Base-by-base conservation (phyloP, 805 yeast species). In the Candida palmyrensis region DNA sequence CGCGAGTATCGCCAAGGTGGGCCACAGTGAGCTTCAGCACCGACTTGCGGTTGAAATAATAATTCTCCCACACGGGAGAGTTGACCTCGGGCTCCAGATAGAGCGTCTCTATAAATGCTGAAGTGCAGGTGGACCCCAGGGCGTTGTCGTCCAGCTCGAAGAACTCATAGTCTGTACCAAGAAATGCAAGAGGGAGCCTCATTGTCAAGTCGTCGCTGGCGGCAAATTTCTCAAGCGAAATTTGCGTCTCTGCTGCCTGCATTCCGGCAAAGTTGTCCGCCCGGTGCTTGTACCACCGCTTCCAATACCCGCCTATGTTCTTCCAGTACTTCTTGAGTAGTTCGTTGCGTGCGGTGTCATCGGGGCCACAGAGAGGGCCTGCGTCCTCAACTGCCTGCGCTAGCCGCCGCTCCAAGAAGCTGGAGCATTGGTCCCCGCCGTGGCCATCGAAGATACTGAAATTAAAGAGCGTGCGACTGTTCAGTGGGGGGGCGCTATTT, bases 1-100 rank as follows among this genome's bases (percentile, higher is more conserved):
- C 87, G 41, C 84, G 74, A 3, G 97, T 83, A 53, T 92, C 98
- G 5, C 98, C 98, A 10, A 90, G 79, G 51, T 92, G 98, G 1
- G 94, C 89, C 13, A 89, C 75, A 1, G 84, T 71, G 15, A 92
- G 56, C 46, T 78, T 77, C 15, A 86, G 68, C 9, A 82, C 61
- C 3, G 83, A 79, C 6, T 69, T 64, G n/a, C 79, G 74, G 40
- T 79, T 77, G 60, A 89, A 81, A 55, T 71, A 82, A 47, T 65
- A 71, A 34, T 49, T 47, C 39, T 57, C 62, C 34, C 40, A 32
- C 39, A 54, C 55, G 38, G 64, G 45, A 48, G 52, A 41, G 27
- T 18, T 41, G 39, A 53, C 44, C 41, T 44, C 40, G 42, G 48
- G 48, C 44, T 47, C 52, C 16, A 57, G 45, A 37, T 62, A 64